Percentiles rank a stretch among this genome's conserved stretches.
Conservation (phyloP, 202 grass and related monocot genomes). For the Cymbopogon flexuosus region DNA sequence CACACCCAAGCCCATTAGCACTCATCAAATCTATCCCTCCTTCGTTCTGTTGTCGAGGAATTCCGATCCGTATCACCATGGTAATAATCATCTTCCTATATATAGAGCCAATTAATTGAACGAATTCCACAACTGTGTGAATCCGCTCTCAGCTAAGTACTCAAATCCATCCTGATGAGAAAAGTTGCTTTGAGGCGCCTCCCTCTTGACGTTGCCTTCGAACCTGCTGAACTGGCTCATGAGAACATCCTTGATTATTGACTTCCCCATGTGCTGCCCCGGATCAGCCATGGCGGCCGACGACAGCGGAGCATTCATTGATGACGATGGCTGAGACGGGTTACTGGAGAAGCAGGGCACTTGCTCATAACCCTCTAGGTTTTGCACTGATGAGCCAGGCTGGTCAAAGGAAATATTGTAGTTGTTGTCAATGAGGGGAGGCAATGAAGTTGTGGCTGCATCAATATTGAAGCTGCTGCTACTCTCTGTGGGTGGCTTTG, state of each 20-base stretch:
- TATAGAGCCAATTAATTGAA: constrained; percentile 47
- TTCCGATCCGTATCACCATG: not conserved
- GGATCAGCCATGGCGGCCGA: constrained; percentile 29
- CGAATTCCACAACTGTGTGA: constrained; percentile 74
- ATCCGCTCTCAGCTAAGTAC: constrained; percentile 62
- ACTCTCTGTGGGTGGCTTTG: constrained; percentile 36
- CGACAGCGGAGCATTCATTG: constrained; percentile 23
- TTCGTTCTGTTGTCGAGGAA: not conserved
- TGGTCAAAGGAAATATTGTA: constrained; percentile 59
- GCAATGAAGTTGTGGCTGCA: constrained; percentile 47
- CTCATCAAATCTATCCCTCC: not conserved
- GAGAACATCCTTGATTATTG: constrained; percentile 48
- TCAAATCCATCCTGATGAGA: constrained; percentile 57
- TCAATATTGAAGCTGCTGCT: constrained; percentile 46
- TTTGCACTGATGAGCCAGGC: constrained; percentile 33
- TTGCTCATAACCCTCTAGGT: constrained; percentile 72
- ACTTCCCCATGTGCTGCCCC: constrained; percentile 40
- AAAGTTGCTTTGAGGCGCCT: constrained; percentile 44
- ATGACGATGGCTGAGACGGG: constrained; percentile 38
- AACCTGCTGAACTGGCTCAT: constrained; percentile 61
- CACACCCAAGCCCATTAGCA: constrained; percentile 29
- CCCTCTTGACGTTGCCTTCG: constrained; percentile 61
- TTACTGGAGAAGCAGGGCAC: constrained; percentile 96
- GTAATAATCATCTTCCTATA: constrained; percentile 7
- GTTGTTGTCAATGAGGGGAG: constrained; percentile 66